Evolutionary conservation across 129 eudicot species (phyloP).

Genomic region (Ambrosia artemisiifolia): DNA sequence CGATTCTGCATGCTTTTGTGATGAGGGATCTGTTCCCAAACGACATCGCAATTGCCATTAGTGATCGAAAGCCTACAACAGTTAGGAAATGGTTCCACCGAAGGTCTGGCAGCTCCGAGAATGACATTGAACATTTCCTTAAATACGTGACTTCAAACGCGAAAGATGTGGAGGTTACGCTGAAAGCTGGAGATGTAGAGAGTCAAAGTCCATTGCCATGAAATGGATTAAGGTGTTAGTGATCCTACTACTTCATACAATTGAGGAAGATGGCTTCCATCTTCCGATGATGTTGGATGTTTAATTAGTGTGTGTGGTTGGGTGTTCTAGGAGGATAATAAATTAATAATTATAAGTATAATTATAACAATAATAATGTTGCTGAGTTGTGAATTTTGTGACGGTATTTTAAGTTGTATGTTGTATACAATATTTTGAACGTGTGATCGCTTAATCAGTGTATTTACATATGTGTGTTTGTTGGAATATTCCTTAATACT

Average conservation of each 20-base stretch:
- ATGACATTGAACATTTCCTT: slow-evolving; percentile 48
- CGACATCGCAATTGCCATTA: slow-evolving; percentile 80
- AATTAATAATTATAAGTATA: background rate
- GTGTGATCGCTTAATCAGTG: background rate
- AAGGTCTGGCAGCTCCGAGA: slow-evolving; percentile 47
- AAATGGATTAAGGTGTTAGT: background rate
- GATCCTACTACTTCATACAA: background rate
- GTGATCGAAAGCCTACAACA: slow-evolving; percentile 49
- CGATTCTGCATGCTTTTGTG: slow-evolving; percentile 70
- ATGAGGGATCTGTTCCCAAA: slow-evolving; percentile 72
- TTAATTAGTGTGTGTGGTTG: slow-evolving; percentile 5
- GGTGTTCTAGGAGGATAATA: background rate
- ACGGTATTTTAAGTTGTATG: background rate
- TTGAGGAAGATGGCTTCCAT: slow-evolving; percentile 23
- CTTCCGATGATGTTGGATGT: slow-evolving; percentile 36
- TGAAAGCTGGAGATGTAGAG: slow-evolving; percentile 21
- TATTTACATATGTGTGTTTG: background rate
- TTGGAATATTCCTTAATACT: background rate
- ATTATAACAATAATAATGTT: slow-evolving; percentile 1
- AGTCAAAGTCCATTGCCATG: slow-evolving; percentile 24
- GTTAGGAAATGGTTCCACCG: slow-evolving; percentile 54
- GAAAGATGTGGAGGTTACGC: slow-evolving; percentile 21
- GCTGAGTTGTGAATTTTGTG: slow-evolving; percentile 21
- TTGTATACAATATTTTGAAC: background rate
- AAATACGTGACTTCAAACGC: slow-evolving; percentile 40